Evolutionary conservation across 345 rosid species (phyloP).

Genomic region (Arabis hirsuta): DNA sequence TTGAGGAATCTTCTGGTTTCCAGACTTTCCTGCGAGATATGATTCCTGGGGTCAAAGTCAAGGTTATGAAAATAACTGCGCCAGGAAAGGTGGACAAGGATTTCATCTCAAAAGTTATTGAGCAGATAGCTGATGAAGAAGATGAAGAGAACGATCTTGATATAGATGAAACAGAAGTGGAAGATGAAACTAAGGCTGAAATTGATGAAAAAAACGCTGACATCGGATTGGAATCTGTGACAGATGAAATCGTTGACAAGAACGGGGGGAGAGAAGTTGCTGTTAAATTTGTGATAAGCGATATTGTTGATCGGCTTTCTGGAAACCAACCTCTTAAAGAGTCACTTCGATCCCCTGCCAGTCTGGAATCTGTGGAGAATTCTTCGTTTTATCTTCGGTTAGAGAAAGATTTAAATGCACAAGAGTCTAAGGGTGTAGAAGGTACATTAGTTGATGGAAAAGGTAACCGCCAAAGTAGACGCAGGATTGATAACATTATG

Average conservation of each 20-base stretch:
- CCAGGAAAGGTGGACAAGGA: slow-evolving; percentile 81
- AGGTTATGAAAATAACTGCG: slow-evolving; percentile 81
- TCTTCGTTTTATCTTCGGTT: slow-evolving; percentile 70
- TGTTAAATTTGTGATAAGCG: slow-evolving; percentile 78
- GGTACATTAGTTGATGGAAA: slow-evolving; percentile 53
- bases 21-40: slow-evolving; percentile 76
- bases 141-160: slow-evolving; percentile 66
- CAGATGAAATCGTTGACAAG: slow-evolving; percentile 55
- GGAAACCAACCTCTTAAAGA: slow-evolving; percentile 56
- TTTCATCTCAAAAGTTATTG: slow-evolving; percentile 84
- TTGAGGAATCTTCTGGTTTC: slow-evolving; percentile 74
- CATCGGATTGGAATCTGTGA: slow-evolving; percentile 54
- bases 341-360: slow-evolving; percentile 77
- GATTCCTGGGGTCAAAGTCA: slow-evolving; percentile 86
- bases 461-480: slow-evolving; percentile 64
- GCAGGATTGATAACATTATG: slow-evolving; percentile 66
- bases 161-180: slow-evolving; percentile 58
- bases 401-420: slow-evolving; percentile 57
- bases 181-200: slow-evolving; percentile 62
- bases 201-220: slow-evolving; percentile 60
- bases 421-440: slow-evolving; percentile 56
- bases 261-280: slow-evolving; percentile 67
- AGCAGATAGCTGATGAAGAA: slow-evolving; percentile 79
- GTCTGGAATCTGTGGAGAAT: slow-evolving; percentile 60
- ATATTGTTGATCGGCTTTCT: slow-evolving; percentile 65